Conservation (phyloP, 305 asterid species). For the Vinca major region DNA sequence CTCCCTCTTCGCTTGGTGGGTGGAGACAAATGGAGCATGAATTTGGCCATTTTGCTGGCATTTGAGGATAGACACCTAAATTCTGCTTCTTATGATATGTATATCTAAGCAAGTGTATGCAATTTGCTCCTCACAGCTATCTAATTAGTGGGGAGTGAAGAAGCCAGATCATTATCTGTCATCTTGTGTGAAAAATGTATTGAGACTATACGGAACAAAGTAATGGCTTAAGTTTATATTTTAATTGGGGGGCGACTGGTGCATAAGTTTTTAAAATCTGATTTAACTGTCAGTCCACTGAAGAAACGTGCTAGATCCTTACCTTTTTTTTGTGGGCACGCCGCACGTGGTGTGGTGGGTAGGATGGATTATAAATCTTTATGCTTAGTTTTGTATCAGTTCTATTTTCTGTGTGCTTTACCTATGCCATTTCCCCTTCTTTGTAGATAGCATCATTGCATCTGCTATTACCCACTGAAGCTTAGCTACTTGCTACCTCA, state of each 20-base stretch:
- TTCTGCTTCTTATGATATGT: not conserved
- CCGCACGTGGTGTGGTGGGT: too few species aligned
- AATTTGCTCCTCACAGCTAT: not conserved
- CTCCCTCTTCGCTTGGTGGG: not conserved
- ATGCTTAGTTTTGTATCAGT: not conserved
- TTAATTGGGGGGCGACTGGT: not conserved
- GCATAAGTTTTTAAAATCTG: not conserved
- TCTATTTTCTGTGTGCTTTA: slow-evolving; percentile 1
- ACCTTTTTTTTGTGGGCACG: too few species aligned
- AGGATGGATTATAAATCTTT: too few species aligned
- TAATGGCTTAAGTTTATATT: not conserved
- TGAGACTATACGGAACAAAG: not conserved
- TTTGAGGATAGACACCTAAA: not conserved
- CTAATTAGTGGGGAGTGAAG: not conserved
- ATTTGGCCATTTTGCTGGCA: not conserved
- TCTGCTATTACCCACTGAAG: not conserved
- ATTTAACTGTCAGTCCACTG: not conserved
- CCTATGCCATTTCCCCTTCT: not conserved
- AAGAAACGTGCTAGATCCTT: not conserved
- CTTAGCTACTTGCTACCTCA: slow-evolving; percentile 1
- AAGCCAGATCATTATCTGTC: not conserved
- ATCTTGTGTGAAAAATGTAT: not conserved
- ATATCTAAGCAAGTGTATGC: not conserved
- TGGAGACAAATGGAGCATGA: not conserved
- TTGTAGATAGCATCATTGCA: slow-evolving; percentile 3